These are phyloP conservation scores for Pholiota microspora DNA, from an alignment of 768 basidiomycete genomes.

Conservation along the genomic window DNA sequence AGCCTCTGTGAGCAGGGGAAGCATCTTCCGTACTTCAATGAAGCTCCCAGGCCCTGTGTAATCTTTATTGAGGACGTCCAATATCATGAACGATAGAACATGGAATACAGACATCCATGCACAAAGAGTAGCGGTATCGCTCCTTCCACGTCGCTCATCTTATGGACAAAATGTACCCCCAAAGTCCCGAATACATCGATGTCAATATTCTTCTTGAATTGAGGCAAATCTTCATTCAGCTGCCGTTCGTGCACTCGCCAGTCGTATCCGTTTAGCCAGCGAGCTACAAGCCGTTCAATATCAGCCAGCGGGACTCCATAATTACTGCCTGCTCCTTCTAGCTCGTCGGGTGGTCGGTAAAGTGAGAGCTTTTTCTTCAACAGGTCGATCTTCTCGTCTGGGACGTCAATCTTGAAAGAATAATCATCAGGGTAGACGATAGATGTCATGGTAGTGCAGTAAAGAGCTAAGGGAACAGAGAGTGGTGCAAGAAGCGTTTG, in stretches of 20 bases:
- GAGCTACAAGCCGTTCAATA: conserved; percentile 41
- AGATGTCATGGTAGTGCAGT: too few species aligned
- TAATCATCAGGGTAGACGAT: not conserved
- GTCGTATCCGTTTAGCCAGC: conserved; percentile 52
- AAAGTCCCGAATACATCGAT: conserved; percentile 44
- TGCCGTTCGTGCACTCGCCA: conserved; percentile 51
- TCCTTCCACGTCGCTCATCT: conserved; percentile 38
- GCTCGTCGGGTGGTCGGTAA: conserved; percentile 52
- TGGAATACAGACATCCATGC: conserved; percentile 47
- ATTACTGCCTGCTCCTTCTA: conserved; percentile 46
- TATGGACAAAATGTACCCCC: conserved; percentile 57
- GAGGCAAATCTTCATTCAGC: conserved; percentile 51
- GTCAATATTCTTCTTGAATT: conserved; percentile 52
- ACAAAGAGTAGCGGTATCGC: conserved; percentile 46
- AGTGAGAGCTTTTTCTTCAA: conserved; percentile 41
- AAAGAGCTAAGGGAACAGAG: too few species aligned
- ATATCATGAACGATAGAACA: not conserved
- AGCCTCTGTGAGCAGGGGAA: conserved; percentile 47
- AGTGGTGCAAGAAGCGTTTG: too few species aligned
- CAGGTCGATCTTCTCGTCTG: not conserved
- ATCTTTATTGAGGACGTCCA: too few species aligned
- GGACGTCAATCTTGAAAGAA: not conserved
- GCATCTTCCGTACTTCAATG: conserved; percentile 53
- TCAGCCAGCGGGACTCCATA: conserved; percentile 54
- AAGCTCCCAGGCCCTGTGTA: conserved; percentile 60